Evolutionary conservation across 768 basidiomycete species (phyloP), one percentile per base, ranked within the genome.

Genomic region (Psilocybe subaeruginosa): DNA sequence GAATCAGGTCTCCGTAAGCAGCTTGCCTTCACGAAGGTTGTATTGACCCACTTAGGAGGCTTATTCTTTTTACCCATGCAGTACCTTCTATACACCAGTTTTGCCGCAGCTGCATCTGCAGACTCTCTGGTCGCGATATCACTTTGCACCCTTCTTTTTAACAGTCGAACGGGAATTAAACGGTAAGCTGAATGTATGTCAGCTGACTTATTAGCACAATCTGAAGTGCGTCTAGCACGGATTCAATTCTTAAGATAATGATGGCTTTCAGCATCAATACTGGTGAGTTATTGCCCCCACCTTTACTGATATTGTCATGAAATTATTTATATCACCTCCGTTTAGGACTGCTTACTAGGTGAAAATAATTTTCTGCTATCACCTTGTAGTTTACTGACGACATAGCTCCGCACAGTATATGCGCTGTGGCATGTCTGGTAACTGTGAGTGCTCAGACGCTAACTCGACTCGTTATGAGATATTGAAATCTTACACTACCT

Each of bases 221-320:
- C 49, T 29, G 37, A 35, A 31, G 11, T 12, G 17, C 30, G 8
- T 48, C 3, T 33, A 69, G 67, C 31, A 68, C 70, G 33, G 68
- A 68, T 39, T 67, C 67, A 27, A 49, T 69, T 35, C 56, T 68
- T 8, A 66, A 41, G n/a, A 63, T 60, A 7, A 54, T 71, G 37
- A 71, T 71, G 67, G 61, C 67, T 2, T 71, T 68, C 35, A 67
- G 48, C 17, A 68, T 71, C 47, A 71, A 71, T 39, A 71, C 70
- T 4, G 65, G 64, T 66, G 17, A 31, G 12, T 37, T 11, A 48
- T 45, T 35, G n/a, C 33, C 11, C 16, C 1, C 12, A 56, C 17
- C 9, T 31, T n/a, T 12, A 7, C 6, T 12, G 33, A 14, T 39
- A 29, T 17, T n/a, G 2, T 48, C 30, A n/a, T 45, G 1, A 17